phyloP scores from a whole-genome alignment of 129 eudicot species.

The Sambucus nigra region DNA sequence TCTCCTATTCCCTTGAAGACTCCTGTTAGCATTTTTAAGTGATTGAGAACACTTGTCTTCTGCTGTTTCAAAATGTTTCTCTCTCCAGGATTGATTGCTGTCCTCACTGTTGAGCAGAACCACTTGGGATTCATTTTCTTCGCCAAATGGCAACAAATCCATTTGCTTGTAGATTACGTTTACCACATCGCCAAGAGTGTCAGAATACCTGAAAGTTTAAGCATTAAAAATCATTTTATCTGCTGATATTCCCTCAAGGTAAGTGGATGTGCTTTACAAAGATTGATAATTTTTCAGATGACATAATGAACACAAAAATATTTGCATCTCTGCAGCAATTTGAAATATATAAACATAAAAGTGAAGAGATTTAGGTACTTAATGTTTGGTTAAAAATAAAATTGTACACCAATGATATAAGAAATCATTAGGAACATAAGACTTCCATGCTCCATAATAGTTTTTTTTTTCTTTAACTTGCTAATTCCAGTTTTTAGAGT shows the following conservation, averaged over 20 bases:
- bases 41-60: conserved; percentile 52
- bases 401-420: too few relatives aligned
- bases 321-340: not conserved
- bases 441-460: too few relatives aligned
- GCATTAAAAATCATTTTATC: not conserved
- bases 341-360: too few relatives aligned
- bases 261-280: too few relatives aligned
- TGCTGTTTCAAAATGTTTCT: conserved; percentile 31
- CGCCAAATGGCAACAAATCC: conserved; percentile 85
- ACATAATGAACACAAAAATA: not conserved
- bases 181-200: conserved; percentile 53
- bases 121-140: conserved; percentile 54
- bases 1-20: conserved; percentile 11
- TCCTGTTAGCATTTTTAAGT: conserved; percentile 18
- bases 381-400: too few relatives aligned
- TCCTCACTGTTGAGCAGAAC: conserved; percentile 78
- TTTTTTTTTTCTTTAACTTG: too few relatives aligned
- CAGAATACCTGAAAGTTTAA: conserved; percentile 52
- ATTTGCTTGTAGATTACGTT: conserved; percentile 54
- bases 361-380: too few relatives aligned
- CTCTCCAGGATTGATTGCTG: conserved; percentile 77
- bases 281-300: too few relatives aligned
- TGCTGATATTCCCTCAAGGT: too few relatives aligned
- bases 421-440: too few relatives aligned
- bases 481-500: too few relatives aligned